Percentiles rank a stretch among this genome's conserved stretches.
Conservation (phyloP, 2,329 filamentous ascomycete species). For the Diaporthe australafricana region DNA sequence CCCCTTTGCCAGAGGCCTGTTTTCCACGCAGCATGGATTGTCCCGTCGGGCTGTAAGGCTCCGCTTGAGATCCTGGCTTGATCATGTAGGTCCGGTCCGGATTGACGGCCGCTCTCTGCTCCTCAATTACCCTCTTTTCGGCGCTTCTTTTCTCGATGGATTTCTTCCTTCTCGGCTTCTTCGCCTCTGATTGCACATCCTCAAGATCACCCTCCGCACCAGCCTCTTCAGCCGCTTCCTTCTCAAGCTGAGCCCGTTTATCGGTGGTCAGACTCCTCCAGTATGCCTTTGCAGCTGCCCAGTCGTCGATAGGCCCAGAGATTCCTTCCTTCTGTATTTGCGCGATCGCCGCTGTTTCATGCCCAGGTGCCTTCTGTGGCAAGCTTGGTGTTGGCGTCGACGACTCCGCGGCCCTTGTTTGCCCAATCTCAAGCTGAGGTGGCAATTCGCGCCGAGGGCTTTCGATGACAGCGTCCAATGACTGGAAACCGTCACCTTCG, state of each 20-base stretch:
- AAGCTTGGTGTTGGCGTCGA: slow-evolving; percentile 22
- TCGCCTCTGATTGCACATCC: slow-evolving; percentile 48
- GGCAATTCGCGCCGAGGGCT: slow-evolving; percentile 57
- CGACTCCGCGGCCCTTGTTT: not conserved
- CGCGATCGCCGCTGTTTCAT: slow-evolving; percentile 1
- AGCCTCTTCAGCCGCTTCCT: slow-evolving; percentile 66
- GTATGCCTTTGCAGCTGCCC: slow-evolving; percentile 76
- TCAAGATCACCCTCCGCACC: slow-evolving; percentile 60
- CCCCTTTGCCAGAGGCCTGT: slow-evolving; percentile 36
- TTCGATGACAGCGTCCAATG: slow-evolving; percentile 78
- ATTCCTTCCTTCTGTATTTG: slow-evolving; percentile 1
- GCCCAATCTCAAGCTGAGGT: slow-evolving; percentile 1
- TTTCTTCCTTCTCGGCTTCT: slow-evolving; percentile 55
- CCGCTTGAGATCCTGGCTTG: slow-evolving; percentile 44
- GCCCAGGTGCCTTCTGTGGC: not conserved
- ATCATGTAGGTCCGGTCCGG: slow-evolving; percentile 46
- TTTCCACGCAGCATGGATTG: slow-evolving; percentile 31
- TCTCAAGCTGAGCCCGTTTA: slow-evolving; percentile 71
- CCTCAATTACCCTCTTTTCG: slow-evolving; percentile 53
- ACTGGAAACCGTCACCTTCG: slow-evolving; percentile 76
- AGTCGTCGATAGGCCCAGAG: slow-evolving; percentile 57
- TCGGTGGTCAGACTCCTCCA: slow-evolving; percentile 75
- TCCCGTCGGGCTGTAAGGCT: slow-evolving; percentile 32
- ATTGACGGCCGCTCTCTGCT: slow-evolving; percentile 42
- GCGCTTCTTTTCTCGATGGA: slow-evolving; percentile 54